phyloP scores from a whole-genome alignment of 176 grass and related monocot genomes.

The Microstegium vimineum region DNA sequence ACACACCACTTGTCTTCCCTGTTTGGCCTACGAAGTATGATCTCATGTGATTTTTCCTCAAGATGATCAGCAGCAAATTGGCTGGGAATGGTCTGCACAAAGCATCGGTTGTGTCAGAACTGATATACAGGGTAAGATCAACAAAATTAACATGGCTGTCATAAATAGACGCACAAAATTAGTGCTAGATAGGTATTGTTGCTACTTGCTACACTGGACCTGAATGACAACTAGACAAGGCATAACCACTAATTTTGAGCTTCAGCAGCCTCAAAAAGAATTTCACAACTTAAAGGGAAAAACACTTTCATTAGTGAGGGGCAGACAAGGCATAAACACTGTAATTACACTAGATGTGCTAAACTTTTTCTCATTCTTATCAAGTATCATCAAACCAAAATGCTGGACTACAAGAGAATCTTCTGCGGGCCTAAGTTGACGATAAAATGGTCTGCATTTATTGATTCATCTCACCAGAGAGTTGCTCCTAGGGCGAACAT shows the following conservation, averaged over 20 bases:
- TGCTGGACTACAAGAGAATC: too few relatives aligned
- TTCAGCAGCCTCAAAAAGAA: neutral
- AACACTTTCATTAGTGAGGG: neutral
- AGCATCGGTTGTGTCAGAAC: neutral
- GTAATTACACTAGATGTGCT: neutral
- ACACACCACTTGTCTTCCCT: constrained; percentile 9
- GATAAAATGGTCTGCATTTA: too few relatives aligned
- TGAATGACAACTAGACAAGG: neutral
- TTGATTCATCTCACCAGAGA: constrained; percentile 22
- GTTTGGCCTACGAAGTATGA: constrained; percentile 7
- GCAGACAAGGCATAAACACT: neutral
- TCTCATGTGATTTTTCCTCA: neutral
- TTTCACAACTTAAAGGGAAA: neutral
- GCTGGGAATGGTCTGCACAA: constrained; percentile 20
- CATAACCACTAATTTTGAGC: neutral
- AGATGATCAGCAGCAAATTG: constrained; percentile 31
- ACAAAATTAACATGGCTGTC: neutral
- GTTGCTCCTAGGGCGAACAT: neutral
- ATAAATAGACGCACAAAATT: neutral
- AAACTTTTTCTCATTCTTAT: neutral
- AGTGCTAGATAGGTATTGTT: neutral
- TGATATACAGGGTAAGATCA: neutral
- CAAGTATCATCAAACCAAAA: too few relatives aligned
- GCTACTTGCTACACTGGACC: neutral
- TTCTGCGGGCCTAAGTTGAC: too few relatives aligned